Evolutionary conservation across 2,329 filamentous ascomycete genomes (phyloP).

Genomic region (Mollisia scopiformis): DNA sequence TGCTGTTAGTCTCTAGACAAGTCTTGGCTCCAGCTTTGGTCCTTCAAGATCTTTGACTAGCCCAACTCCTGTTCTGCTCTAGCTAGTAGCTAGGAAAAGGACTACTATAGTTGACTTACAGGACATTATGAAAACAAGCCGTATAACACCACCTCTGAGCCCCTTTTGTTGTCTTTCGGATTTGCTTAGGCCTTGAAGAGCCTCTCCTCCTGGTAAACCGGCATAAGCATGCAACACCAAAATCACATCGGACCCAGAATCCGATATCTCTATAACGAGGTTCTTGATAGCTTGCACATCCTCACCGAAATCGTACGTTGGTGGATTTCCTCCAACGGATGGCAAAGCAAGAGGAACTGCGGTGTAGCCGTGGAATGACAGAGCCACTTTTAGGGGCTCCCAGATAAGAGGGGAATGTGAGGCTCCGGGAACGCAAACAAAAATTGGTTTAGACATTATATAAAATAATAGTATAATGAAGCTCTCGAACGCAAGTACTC

Average conservation of each 20-base stretch:
- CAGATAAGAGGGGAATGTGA: constrained; percentile 43
- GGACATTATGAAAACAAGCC: constrained; percentile 45
- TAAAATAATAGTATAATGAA: not conserved
- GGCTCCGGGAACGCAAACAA: constrained; percentile 44
- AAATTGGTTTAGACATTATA: constrained; percentile 38
- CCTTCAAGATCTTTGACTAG: too few species aligned
- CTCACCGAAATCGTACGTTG: constrained; percentile 41
- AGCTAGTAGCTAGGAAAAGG: not conserved
- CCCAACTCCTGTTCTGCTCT: too few species aligned
- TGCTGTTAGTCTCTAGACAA: not conserved
- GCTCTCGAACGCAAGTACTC: not conserved
- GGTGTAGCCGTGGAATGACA: constrained; percentile 36
- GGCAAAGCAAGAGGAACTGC: constrained; percentile 39
- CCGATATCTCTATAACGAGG: constrained; percentile 36
- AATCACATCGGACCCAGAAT: constrained; percentile 36
- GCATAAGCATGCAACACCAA: constrained; percentile 31
- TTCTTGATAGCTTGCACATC: constrained; percentile 41
- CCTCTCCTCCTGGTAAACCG: constrained; percentile 31
- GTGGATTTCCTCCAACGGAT: constrained; percentile 38
- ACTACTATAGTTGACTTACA: constrained; percentile 26
- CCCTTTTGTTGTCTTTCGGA: constrained; percentile 26
- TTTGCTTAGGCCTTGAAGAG: constrained; percentile 29
- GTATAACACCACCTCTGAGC: constrained; percentile 27
- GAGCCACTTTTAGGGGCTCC: constrained; percentile 37
- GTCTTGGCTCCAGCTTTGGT: not conserved